These are phyloP conservation scores for Fusarium mangiferae DNA, from an alignment of 2,329 filamentous ascomycete genomes.

Conservation along the genomic window DNA sequence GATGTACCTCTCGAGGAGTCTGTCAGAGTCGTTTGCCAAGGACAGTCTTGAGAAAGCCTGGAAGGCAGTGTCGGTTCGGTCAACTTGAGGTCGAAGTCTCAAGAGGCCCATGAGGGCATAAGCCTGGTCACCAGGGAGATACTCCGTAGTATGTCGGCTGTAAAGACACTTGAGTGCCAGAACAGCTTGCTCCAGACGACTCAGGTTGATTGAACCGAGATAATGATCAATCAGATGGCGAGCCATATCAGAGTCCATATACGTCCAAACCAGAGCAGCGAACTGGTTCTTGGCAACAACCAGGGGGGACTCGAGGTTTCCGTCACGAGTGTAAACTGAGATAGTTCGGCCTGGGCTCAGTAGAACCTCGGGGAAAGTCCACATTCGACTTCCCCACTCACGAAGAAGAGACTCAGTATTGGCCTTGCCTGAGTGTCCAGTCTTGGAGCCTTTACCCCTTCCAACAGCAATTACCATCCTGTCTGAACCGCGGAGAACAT, in stretches of 20 bases:
- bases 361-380: slow-evolving; percentile 44
- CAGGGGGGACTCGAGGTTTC: slow-evolving; percentile 27
- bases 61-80: slow-evolving; percentile 48
- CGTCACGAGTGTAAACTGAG: slow-evolving; percentile 41
- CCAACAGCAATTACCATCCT: slow-evolving; percentile 42
- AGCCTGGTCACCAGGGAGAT: slow-evolving; percentile 46
- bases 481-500: slow-evolving; percentile 41
- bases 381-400: slow-evolving; percentile 45
- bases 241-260: slow-evolving; percentile 41
- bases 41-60: slow-evolving; percentile 52
- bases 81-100: slow-evolving; percentile 46
- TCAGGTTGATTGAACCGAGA: slow-evolving; percentile 46
- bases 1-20: slow-evolving; percentile 48
- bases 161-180: slow-evolving; percentile 47
- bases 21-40: slow-evolving; percentile 49
- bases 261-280: slow-evolving; percentile 45
- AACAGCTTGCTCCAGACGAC: slow-evolving; percentile 48
- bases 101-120: slow-evolving; percentile 53
- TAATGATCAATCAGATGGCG: slow-evolving; percentile 51
- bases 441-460: slow-evolving; percentile 21
- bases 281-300: slow-evolving; percentile 48
- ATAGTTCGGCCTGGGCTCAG: slow-evolving; percentile 41
- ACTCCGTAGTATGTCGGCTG: slow-evolving; percentile 37
- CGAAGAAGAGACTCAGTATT: slow-evolving; percentile 39
- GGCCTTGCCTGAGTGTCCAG: slow-evolving; percentile 17